These are phyloP conservation scores for Alternaria postmessia DNA, from an alignment of 2,329 filamentous ascomycete species.

Conservation along the genomic window DNA sequence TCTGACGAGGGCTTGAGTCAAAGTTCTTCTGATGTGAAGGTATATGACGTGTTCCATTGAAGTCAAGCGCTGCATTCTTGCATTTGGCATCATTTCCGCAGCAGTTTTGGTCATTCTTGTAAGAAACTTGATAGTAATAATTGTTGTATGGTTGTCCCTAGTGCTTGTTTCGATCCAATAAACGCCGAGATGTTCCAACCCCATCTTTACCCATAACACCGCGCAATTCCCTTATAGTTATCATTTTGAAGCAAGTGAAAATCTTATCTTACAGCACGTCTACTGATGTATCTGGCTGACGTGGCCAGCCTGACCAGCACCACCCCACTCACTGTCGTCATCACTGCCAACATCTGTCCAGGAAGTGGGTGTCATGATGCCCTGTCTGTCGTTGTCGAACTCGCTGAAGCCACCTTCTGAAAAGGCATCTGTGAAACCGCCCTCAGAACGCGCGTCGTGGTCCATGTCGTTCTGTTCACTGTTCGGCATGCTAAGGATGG, in stretches of 20 bases:
- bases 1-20: not conserved
- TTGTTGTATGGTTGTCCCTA: not conserved
- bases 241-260: slow-evolving; percentile 11
- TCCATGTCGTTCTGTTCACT: slow-evolving; percentile 40
- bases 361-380: slow-evolving; percentile 48
- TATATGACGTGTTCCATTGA: not conserved
- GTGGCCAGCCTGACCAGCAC: slow-evolving; percentile 34
- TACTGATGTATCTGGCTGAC: slow-evolving; percentile 36
- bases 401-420: slow-evolving; percentile 47
- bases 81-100: not conserved
- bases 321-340: slow-evolving; percentile 50
- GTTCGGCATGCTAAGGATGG: slow-evolving; percentile 41
- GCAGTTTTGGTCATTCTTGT: not conserved
- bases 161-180: not conserved
- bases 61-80: not conserved
- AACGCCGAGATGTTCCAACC: not conserved
- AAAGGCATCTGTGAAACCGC: slow-evolving; percentile 49
- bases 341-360: slow-evolving; percentile 54
- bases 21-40: not conserved
- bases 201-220: not conserved
- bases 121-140: not conserved
- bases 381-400: slow-evolving; percentile 26
- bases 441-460: slow-evolving; percentile 46
- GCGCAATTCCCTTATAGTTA: not conserved
- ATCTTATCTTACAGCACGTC: not conserved